Base-by-base conservation (phyloP, 345 rosid genomes). In the rapeseed (Brassica napus) region DNA sequence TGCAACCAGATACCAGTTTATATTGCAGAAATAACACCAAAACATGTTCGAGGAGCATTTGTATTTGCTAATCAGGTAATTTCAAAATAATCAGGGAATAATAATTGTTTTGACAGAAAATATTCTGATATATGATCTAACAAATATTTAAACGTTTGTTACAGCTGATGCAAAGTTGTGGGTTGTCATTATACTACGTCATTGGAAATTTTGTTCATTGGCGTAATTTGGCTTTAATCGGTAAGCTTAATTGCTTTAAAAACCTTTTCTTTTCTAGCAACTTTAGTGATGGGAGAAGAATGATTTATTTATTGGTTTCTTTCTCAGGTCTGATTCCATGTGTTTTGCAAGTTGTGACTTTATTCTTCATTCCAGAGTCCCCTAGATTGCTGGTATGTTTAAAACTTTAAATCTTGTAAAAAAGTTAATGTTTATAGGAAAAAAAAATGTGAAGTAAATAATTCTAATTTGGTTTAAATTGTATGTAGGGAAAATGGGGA, bases 281-380 rank as follows among this genome's bases (percentile, higher is more conserved):
- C 7, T 65, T 60, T 32, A 16, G 42, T 65, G 24, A 58, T 18
- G 26, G 4, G 0, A 57, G 61, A 55, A 18, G 14, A 59, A 5
- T 14, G 42, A 59, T 42, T 66, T 15, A 31, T 67, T 74, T 24
- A 47, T 66, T 3, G 11, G 30, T 31, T 28, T 65, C 0, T 34
- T 4, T 21, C 28, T 63, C 77, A 86, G 90, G 83, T 49, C 34
- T 71, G 2, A 49, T 82, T 68, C 86, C 88, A 55, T 72, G 83
- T 64, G 58, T 16, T 26, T 39, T 88, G 18, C 89, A 87, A 63
- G 74, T 86, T 60, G 70, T 82, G 18, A 79, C 79, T 34, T 64
- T 88, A 42, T 84, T 84, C 72, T 84, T 87, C 83, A 82, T 88
- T 42, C 88, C 92, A 8, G 92, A 88, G 65, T 88, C 92, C 92